phyloP scores from a whole-genome alignment of 805 yeast genomes.

The Starmerella etchellsii region DNA sequence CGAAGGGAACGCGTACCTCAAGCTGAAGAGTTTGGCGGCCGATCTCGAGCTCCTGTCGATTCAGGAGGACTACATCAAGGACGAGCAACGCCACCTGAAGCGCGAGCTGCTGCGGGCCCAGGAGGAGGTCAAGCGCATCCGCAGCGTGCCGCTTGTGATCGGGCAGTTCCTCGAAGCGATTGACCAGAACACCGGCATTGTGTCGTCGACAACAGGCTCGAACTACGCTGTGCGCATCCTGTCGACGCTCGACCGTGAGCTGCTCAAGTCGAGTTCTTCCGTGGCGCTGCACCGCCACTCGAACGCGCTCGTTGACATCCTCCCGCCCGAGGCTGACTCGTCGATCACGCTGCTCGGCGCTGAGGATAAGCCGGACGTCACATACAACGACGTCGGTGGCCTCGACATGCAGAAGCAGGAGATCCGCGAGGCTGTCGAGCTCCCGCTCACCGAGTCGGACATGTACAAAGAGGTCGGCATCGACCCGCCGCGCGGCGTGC shows the following conservation, averaged over 20 bases:
- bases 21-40: constrained; percentile 76
- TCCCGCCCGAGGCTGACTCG: constrained; percentile 98
- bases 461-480: constrained; percentile 94
- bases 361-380: constrained; percentile 87
- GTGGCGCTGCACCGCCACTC: constrained; percentile 98
- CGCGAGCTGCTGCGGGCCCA: constrained; percentile 93
- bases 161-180: constrained; percentile 97
- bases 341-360: constrained; percentile 90
- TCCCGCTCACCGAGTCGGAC: constrained; percentile 92
- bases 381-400: constrained; percentile 98
- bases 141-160: constrained; percentile 92
- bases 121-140: constrained; percentile 95
- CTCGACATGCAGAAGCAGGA: constrained; percentile 98
- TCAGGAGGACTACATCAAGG: constrained; percentile 95
- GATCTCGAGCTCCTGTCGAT: constrained; percentile 71
- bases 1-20: constrained; percentile 58
- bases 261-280: constrained; percentile 84
- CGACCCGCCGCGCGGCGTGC: constrained; percentile 97
- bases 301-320: constrained; percentile 88
- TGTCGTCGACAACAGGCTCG: constrained; percentile 94
- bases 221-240: constrained; percentile 91
- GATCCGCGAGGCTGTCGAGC: constrained; percentile 94
- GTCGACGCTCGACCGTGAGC: constrained; percentile 87
- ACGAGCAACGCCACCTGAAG: constrained; percentile 92
- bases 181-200: constrained; percentile 92